Base-by-base conservation (phyloP, 768 basidiomycete species). In the Termitomyces sp. region DNA sequence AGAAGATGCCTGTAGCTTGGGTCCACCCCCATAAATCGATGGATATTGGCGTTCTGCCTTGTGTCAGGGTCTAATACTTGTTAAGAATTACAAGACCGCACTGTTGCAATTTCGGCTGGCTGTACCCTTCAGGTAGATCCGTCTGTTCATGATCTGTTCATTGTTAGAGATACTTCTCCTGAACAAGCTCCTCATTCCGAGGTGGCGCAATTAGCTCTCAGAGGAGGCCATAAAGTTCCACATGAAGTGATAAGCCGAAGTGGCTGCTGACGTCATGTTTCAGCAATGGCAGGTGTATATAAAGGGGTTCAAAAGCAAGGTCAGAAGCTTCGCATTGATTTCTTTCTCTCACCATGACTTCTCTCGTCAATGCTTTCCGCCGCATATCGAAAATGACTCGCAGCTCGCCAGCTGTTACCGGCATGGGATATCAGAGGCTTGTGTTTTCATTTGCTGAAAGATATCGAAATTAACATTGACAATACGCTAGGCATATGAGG, bases 401-500 rank as follows among this genome's bases (percentile, higher is more conserved):
- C 38, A 40, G 38, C 38, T 41, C 17, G 15, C 44, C 58, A 15
- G 33, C 41, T 15, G 19, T n/a, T 35, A 44, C 5, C 5, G 21
- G n/a, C 5, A 3, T 43, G 52, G 21, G 12, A 43, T 43, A 11
- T 19, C 5, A 14, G 1, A 53, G 52, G 52, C 42, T 53, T 2
- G 52, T 53, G 19, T 43, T 1, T 21, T 9, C 15, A 10, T 31
- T 15, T 53, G 8, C 33, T 7, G 21, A n/a, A 28, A 30, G 11
- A 17, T 23, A 2, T n/a, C 15, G 30, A 8, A 42, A 19, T 21
- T 31, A n/a, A 44, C 12, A 3, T 23, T 62, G 43, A 61, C 28
- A 41, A 42, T 23, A 12, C 9, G 35, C 7, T 43, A 71, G 70
- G 48, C 59, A 54, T 51, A 64, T 66, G 50, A 67, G 67, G 70